phyloP scores from a whole-genome alignment of 352 stramenopile genomes.

The Phytophthora kernoviae region DNA sequence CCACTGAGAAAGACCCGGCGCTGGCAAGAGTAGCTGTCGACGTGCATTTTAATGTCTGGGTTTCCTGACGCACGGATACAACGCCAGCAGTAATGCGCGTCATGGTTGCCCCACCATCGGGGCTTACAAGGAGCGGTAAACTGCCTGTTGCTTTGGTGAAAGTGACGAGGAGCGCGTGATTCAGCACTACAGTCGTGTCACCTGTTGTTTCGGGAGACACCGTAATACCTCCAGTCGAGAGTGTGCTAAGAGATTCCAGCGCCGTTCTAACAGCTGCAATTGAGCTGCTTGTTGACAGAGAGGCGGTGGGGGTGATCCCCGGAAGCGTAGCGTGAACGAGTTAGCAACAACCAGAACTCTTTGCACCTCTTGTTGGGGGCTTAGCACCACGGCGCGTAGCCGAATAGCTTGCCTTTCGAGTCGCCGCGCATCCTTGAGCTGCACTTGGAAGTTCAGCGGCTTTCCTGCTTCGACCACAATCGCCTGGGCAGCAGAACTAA shows the following conservation, averaged over 20 bases:
- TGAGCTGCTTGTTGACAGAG: conserved; percentile 40
- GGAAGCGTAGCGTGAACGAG: conserved; percentile 63
- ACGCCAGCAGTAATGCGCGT: conserved; percentile 39
- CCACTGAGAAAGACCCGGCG: conserved; percentile 60
- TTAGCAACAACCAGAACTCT: conserved; percentile 44
- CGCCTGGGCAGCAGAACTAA: conserved; percentile 42
- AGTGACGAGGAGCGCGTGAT: conserved; percentile 66
- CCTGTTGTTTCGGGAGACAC: conserved; percentile 56
- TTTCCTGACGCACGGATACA: conserved; percentile 63
- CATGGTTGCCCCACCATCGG: conserved; percentile 36
- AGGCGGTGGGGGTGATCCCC: conserved; percentile 42
- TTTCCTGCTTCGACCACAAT: conserved; percentile 64
- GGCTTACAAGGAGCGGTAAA: conserved; percentile 42
- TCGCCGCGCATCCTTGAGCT: conserved; percentile 88
- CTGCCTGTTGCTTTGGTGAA: conserved; percentile 62
- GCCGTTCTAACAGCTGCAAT: conserved; percentile 52
- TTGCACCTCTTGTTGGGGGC: conserved; percentile 58
- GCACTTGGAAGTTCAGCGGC: conserved; percentile 83
- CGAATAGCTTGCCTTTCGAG: conserved; percentile 73
- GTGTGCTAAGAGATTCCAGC: conserved; percentile 85
- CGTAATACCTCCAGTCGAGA: conserved; percentile 74
- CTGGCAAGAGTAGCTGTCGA: conserved; percentile 37
- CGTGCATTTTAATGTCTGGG: conserved; percentile 80
- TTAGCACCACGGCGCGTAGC: conserved; percentile 56
- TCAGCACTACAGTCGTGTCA: conserved; percentile 35